A percentile compares a stretch with the other conserved stretches of the same genome.
These are phyloP conservation scores for Penicillium lagena DNA, from an alignment of 495 filamentous ascomycete genomes.

Conservation along the genomic window DNA sequence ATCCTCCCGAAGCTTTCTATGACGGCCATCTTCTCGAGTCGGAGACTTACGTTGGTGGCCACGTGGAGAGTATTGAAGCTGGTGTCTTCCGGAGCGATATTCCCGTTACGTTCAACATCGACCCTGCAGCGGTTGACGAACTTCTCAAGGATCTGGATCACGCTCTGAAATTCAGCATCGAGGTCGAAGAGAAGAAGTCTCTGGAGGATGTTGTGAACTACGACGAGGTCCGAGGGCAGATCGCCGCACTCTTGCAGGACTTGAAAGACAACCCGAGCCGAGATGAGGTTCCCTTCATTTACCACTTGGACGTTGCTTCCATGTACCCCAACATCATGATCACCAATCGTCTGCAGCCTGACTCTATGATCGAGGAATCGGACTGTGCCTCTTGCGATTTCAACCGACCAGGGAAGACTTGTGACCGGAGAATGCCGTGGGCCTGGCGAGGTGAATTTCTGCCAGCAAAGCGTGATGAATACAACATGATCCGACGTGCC, in stretches of 20 bases:
- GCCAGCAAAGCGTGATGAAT: conserved; percentile 92
- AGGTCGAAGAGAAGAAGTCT: conserved; percentile 90
- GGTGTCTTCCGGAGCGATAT: conserved; percentile 97
- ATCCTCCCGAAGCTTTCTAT: conserved; percentile 88
- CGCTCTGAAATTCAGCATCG: conserved; percentile 85
- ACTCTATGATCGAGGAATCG: conserved; percentile 96
- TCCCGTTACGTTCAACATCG: conserved; percentile 83
- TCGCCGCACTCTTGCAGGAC: conserved; percentile 60
- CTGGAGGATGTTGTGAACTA: conserved; percentile 90
- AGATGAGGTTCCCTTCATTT: conserved; percentile 82
- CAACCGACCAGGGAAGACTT: conserved; percentile 95
- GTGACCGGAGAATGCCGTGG: conserved; percentile 93
- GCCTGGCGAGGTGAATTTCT: conserved; percentile 97
- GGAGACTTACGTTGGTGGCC: conserved; percentile 96
- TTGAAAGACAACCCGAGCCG: conserved; percentile 78
- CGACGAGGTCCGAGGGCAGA: conserved; percentile 84
- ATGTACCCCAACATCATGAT: conserved; percentile 99
- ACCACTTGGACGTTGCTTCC: conserved; percentile 96
- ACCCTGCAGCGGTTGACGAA: conserved; percentile 82
- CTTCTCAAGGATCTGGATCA: conserved; percentile 81
- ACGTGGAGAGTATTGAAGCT: conserved; percentile 99
- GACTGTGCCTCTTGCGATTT: conserved; percentile 98
- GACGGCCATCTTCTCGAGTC: conserved; percentile 94
- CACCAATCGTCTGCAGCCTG: conserved; percentile 93
- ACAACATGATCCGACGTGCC: conserved; percentile 95